Evolutionary conservation across 352 stramenopile species (phyloP).

Genomic region (Pythium folliculosum): DNA sequence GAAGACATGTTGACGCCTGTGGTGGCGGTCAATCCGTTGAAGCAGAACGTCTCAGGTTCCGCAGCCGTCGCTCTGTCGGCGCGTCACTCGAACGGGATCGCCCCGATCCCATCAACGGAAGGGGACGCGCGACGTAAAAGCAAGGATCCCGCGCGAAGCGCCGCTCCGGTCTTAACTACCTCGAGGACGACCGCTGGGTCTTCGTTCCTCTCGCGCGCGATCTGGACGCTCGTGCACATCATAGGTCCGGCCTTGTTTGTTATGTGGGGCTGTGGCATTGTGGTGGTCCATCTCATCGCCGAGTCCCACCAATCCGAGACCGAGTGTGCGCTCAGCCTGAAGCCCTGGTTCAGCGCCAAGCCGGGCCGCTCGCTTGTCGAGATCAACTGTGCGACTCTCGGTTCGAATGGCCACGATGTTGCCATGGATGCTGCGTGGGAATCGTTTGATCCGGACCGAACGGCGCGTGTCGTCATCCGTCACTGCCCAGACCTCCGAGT

Average conservation of each 20-base stretch:
- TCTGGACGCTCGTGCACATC: not conserved
- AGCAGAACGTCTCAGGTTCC: not conserved
- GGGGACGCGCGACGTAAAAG: not conserved
- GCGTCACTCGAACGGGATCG: not conserved
- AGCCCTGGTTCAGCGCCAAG: constrained; percentile 18
- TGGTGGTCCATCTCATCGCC: constrained; percentile 10
- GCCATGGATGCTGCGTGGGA: not conserved
- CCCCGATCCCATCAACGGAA: not conserved
- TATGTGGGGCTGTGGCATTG: constrained; percentile 5
- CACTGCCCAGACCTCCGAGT: constrained; percentile 14
- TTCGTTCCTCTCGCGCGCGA: not conserved
- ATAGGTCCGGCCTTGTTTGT: constrained; percentile 10
- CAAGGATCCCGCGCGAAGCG: not conserved
- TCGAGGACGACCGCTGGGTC: not conserved
- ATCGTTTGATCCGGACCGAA: not conserved
- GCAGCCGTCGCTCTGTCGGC: not conserved
- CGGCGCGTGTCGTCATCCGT: constrained; percentile 16
- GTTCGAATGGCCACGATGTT: not conserved
- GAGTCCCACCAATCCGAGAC: not conserved
- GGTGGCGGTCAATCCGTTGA: not conserved
- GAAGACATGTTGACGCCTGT: constrained; percentile 13
- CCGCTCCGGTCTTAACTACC: too few relatives aligned
- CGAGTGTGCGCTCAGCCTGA: not conserved
- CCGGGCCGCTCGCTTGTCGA: constrained; percentile 16
- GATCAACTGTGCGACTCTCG: constrained; percentile 16